phyloP scores from a whole-genome alignment of 345 rosid species.

The Abelmoschus esculentus region DNA sequence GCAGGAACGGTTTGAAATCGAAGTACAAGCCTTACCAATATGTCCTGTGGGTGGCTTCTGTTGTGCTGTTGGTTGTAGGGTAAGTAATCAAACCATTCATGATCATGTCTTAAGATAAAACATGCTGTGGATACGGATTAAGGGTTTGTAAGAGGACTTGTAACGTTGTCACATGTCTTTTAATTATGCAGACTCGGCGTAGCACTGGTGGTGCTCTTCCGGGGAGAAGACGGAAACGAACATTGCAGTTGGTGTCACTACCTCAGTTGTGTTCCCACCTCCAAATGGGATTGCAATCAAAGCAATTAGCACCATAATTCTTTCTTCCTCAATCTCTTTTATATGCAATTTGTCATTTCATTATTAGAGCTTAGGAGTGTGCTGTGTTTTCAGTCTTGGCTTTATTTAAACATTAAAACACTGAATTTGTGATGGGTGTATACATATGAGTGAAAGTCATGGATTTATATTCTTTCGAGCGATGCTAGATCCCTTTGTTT shows the following conservation, averaged over 20 bases:
- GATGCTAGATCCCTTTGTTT: too few relatives aligned
- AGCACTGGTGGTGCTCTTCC: conserved; percentile 56
- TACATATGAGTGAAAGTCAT: neutral
- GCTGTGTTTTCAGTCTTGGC: neutral
- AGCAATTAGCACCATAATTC: neutral
- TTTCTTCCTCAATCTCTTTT: too few relatives aligned
- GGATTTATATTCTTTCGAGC: too few relatives aligned
- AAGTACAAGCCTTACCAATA: conserved; percentile 76
- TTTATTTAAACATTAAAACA: neutral
- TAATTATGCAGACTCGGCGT: conserved; percentile 41
- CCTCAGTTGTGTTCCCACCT: conserved; percentile 53
- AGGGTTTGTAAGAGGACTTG: too few relatives aligned
- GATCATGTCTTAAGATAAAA: neutral
- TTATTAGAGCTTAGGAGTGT: conserved; percentile 4
- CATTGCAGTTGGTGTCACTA: conserved; percentile 88
- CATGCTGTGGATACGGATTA: neutral
- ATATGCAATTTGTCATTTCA: neutral
- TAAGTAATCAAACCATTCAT: neutral
- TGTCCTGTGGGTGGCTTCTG: conserved; percentile 43
- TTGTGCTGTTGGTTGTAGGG: conserved; percentile 55
- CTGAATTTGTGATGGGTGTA: neutral
- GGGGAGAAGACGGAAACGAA: conserved; percentile 54
- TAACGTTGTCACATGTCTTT: neutral
- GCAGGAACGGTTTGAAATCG: conserved; percentile 35
- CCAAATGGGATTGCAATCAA: conserved; percentile 60